Evolutionary conservation across 208 protist genomes (phyloP).

Genomic region (Trypanosoma theileri): DNA sequence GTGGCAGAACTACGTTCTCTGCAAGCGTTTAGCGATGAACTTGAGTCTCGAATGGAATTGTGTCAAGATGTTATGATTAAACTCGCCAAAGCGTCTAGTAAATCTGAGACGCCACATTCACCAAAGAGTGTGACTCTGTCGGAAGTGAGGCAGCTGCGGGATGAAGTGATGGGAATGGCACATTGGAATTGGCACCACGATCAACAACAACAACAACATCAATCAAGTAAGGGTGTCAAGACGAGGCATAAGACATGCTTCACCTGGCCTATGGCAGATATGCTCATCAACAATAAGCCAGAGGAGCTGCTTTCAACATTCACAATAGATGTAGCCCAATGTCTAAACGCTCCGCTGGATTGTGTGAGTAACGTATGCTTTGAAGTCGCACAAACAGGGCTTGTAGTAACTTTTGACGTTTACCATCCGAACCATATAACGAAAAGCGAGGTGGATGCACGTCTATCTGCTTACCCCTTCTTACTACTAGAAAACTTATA

Average conservation of each 20-base stretch:
- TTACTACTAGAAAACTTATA: slow-evolving; percentile 39
- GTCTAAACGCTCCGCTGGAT: slow-evolving; percentile 36
- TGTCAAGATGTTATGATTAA: slow-evolving; percentile 14
- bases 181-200: slow-evolving; percentile 4
- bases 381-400: slow-evolving; percentile 13
- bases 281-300: slow-evolving; percentile 39
- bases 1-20: slow-evolving; percentile 19
- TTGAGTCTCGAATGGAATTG: slow-evolving; percentile 14
- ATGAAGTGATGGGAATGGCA: slow-evolving; percentile 2
- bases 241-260: slow-evolving; percentile 45
- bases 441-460: slow-evolving; percentile 28
- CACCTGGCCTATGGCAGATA: slow-evolving; percentile 31
- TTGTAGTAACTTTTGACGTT: slow-evolving; percentile 40
- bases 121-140: neutral
- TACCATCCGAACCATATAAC: slow-evolving; percentile 29
- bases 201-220: neutral
- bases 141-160: slow-evolving; percentile 2
- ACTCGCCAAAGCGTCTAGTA: neutral
- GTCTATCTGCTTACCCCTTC: slow-evolving; percentile 34
- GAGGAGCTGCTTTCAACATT: slow-evolving; percentile 44
- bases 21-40: slow-evolving; percentile 12
- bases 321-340: slow-evolving; percentile 31
- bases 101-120: neutral
- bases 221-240: slow-evolving; percentile 16
- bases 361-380: slow-evolving; percentile 34